These are phyloP conservation scores for Russula brevipes DNA, from an alignment of 768 basidiomycete genomes.

Conservation along the genomic window DNA sequence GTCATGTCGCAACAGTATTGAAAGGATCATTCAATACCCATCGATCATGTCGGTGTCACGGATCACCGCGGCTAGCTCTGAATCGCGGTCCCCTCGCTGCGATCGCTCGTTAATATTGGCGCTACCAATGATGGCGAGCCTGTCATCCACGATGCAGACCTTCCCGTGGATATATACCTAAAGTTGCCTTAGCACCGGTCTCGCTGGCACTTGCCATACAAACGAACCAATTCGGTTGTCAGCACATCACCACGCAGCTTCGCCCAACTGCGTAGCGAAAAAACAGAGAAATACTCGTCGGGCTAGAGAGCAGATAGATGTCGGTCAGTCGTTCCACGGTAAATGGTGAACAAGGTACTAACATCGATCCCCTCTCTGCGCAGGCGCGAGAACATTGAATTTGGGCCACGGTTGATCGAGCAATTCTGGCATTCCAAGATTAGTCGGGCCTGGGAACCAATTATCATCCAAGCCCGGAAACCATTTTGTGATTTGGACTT, in stretches of 20 bases:
- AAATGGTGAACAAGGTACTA: constrained; percentile 28
- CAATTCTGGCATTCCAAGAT: constrained; percentile 95
- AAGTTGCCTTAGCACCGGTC: constrained; percentile 18
- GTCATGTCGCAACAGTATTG: too few species aligned
- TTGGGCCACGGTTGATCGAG: constrained; percentile 80
- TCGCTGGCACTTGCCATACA: background rate
- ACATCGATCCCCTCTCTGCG: constrained; percentile 87
- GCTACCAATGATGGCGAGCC: constrained; percentile 89
- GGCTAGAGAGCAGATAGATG: constrained; percentile 49
- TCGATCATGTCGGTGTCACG: constrained; percentile 97
- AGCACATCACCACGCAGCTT: constrained; percentile 79
- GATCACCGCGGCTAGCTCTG: constrained; percentile 88
- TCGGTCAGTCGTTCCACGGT: constrained; percentile 4
- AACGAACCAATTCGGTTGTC: constrained; percentile 76
- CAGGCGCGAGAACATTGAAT: constrained; percentile 85
- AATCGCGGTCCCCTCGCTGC: constrained; percentile 93
- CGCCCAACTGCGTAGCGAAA: constrained; percentile 89
- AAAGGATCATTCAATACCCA: constrained; percentile 41
- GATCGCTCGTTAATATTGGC: constrained; percentile 98
- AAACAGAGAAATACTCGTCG: constrained; percentile 85
- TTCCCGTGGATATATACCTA: constrained; percentile 90
- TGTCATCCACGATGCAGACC: constrained; percentile 87
- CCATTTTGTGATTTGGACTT: constrained; percentile 30
- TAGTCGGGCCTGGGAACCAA: constrained; percentile 64
- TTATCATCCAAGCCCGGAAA: background rate